These are phyloP conservation scores for Coffea eugenioides DNA, from an alignment of 257 asterid species.

Conservation along the genomic window DNA sequence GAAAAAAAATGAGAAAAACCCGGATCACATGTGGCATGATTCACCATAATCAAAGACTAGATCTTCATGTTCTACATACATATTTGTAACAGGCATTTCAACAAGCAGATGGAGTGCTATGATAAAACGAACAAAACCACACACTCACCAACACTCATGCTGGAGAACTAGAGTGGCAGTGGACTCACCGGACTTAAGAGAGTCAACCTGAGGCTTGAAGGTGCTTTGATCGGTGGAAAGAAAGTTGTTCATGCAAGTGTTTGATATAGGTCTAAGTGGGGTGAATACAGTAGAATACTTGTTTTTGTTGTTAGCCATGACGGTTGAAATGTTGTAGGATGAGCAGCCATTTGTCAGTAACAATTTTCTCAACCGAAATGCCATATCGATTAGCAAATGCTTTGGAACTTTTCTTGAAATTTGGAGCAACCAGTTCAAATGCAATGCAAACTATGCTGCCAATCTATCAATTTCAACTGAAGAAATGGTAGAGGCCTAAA, in stretches of 20 bases:
- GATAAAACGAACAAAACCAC: not conserved
- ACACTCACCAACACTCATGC: too few species aligned
- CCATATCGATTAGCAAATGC: conserved; percentile 23
- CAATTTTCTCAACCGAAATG: conserved; percentile 33
- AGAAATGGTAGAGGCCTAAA: too few species aligned
- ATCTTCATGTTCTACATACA: not conserved
- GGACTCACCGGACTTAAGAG: conserved; percentile 30
- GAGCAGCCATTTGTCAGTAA: conserved; percentile 20
- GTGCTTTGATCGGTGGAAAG: conserved; percentile 26
- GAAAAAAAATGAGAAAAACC: not conserved
- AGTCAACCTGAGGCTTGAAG: conserved; percentile 1
- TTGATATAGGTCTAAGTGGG: conserved; percentile 17
- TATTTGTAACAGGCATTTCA: conserved; percentile 35
- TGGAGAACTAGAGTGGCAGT: not conserved
- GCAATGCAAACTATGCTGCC: not conserved
- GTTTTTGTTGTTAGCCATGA: conserved; percentile 7
- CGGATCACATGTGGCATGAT: not conserved
- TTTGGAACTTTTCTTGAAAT: not conserved
- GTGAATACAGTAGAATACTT: conserved; percentile 8
- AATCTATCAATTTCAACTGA: too few species aligned
- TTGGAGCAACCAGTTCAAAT: too few species aligned
- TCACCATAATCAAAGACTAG: not conserved
- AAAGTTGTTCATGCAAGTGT: conserved; percentile 10
- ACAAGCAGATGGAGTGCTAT: conserved; percentile 36
- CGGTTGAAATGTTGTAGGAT: conserved; percentile 9